A percentile compares a stretch with the other conserved stretches of the same genome.
phyloP scores from a whole-genome alignment of 202 grass and related monocot genomes.

The Alloteropsis angusta region DNA sequence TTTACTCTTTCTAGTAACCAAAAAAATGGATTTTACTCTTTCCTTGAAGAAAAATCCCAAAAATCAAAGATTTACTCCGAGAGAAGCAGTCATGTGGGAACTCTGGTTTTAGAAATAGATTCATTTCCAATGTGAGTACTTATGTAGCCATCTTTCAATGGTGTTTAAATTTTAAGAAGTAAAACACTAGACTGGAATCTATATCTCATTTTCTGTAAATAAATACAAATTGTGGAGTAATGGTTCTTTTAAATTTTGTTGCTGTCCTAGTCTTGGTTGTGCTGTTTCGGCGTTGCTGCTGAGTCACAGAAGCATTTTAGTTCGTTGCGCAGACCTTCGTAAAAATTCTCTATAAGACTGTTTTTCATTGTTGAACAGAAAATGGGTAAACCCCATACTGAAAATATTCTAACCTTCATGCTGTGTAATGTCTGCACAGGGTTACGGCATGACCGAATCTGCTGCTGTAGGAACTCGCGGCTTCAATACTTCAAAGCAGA shows the following conservation, averaged over 20 bases:
- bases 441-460: constrained; percentile 92
- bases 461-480: constrained; percentile 78
- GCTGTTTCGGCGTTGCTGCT: not conserved
- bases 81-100: not conserved
- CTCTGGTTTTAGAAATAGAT: not conserved
- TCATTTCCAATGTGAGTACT: not conserved
- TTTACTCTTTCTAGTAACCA: not conserved
- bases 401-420: not conserved
- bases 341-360: not conserved
- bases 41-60: not conserved
- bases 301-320: not conserved
- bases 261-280: not conserved
- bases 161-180: not conserved
- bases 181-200: not conserved
- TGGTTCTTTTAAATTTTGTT: not conserved
- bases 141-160: not conserved
- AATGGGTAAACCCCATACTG: not conserved
- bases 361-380: not conserved
- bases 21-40: not conserved
- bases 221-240: not conserved
- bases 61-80: not conserved
- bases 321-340: not conserved
- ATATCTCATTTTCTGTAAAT: not conserved
- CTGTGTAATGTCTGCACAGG: constrained; percentile 37
- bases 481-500: constrained; percentile 62